Conservation (phyloP, 1,284 basidiomycete genomes). For the Sporisorium graminicola region DNA sequence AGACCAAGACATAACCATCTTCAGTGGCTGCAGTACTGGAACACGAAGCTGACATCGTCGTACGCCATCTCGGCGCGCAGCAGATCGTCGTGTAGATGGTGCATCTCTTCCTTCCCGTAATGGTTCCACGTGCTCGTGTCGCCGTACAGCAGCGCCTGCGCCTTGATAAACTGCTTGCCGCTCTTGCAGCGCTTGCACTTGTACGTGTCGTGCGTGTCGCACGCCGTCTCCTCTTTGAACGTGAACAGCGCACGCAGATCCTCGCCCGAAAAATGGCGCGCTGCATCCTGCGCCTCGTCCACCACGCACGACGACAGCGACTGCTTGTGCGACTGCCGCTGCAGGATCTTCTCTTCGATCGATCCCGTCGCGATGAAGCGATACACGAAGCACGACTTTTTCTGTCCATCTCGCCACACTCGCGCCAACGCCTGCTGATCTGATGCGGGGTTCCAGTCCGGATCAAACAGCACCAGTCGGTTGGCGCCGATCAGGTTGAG, state of each 20-base stretch:
- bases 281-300: conserved; percentile 94
- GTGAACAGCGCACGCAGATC: conserved; percentile 90
- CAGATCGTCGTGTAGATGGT: conserved; percentile 94
- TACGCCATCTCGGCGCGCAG: conserved; percentile 87
- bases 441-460: conserved; percentile 98
- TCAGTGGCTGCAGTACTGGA: conserved; percentile 70
- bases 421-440: conserved; percentile 98
- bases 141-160: conserved; percentile 89
- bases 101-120: conserved; percentile 87
- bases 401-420: conserved; percentile 99
- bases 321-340: conserved; percentile 89
- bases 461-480: conserved; percentile 94
- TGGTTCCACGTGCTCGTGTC: conserved; percentile 99
- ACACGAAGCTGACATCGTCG: conserved; percentile 77
- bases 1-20: conserved; percentile 7
- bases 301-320: conserved; percentile 96
- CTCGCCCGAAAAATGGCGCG: conserved; percentile 93
- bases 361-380: conserved; percentile 97
- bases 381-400: conserved; percentile 94
- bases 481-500: conserved; percentile 99
- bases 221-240: conserved; percentile 87
- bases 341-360: conserved; percentile 99
- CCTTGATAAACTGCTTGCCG: conserved; percentile 85
- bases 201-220: conserved; percentile 83
- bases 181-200: conserved; percentile 95